Percentiles rank a stretch among this genome's conserved stretches.
phyloP scores from a whole-genome alignment of 2,329 filamentous ascomycete genomes.

The Byssochlamys sp. region DNA sequence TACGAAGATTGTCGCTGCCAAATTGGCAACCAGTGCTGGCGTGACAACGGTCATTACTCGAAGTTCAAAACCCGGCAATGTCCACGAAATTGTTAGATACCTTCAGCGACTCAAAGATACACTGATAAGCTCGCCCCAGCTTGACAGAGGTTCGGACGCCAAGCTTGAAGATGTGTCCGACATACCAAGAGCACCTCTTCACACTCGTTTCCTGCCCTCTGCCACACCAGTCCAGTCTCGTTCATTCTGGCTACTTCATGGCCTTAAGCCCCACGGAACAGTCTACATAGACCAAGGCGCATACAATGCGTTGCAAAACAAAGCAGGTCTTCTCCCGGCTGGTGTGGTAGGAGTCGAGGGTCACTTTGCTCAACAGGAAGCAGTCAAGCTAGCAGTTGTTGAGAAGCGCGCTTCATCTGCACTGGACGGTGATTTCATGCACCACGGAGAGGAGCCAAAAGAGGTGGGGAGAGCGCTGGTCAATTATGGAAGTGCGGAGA shows the following conservation, averaged over 20 bases:
- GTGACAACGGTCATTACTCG: constrained; percentile 93
- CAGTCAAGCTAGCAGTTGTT: constrained; percentile 75
- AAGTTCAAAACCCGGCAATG: constrained; percentile 87
- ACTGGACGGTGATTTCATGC: constrained; percentile 31
- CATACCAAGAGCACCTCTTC: constrained; percentile 49
- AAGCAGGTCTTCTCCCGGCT: constrained; percentile 78
- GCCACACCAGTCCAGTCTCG: constrained; percentile 77
- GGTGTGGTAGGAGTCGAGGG: constrained; percentile 87
- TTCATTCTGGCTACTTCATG: constrained; percentile 94
- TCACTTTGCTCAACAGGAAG: constrained; percentile 82
- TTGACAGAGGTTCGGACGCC: constrained; percentile 11
- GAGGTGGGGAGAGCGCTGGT: constrained; percentile 85
- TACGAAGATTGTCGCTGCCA: constrained; percentile 90
- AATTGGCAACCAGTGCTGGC: constrained; percentile 82
- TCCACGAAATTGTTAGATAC: constrained; percentile 74
- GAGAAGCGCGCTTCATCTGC: constrained; percentile 43
- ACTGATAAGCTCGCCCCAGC: constrained; percentile 4
- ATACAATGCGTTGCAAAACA: constrained; percentile 65
- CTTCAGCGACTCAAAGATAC: constrained; percentile 52
- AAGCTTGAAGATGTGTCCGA: background rate
- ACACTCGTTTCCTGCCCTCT: constrained; percentile 86
- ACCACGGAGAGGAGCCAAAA: constrained; percentile 36
- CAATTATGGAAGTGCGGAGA: constrained; percentile 83
- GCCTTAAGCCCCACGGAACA: constrained; percentile 78
- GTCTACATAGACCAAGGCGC: constrained; percentile 90